A percentile compares a stretch with the other conserved stretches of the same genome.
These are phyloP conservation scores for Brassica hybrid DNA, from an alignment of 441 rosid species.

Conservation along the genomic window DNA sequence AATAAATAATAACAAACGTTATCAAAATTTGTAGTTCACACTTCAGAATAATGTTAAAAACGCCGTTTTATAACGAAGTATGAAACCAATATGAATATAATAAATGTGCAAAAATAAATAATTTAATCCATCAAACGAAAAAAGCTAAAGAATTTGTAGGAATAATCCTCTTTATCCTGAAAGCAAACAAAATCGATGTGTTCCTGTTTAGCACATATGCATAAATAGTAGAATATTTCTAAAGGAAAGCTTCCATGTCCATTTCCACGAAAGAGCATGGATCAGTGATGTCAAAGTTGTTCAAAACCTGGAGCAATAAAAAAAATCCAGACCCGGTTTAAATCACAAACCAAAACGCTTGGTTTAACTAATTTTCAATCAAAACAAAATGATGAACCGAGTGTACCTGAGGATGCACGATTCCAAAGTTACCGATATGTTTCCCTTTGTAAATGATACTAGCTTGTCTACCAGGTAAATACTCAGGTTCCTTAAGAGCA, in stretches of 20 bases:
- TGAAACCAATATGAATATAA: not conserved
- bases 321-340: no score
- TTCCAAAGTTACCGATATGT: no score
- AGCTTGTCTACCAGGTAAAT: no score
- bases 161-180: not conserved
- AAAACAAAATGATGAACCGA: no score
- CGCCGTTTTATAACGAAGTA: not conserved
- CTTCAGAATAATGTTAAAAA: not conserved
- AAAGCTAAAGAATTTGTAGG: not conserved
- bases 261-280: constrained; percentile 86
- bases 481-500: no score
- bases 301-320: not conserved
- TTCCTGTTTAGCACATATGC: not conserved
- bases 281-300: constrained; percentile 77
- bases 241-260: constrained; percentile 60
- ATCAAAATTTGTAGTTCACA: not conserved
- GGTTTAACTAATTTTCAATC: no score
- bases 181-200: no score
- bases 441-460: no score
- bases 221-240: constrained; percentile 13
- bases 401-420: no score
- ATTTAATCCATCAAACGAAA: not conserved
- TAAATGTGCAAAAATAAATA: not conserved
- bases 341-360: no score
- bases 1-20: not conserved